Percentiles rank a stretch among this genome's conserved stretches.
Conservation (phyloP, 345 rosid species). For the Eucalyptus erythrocorys region DNA sequence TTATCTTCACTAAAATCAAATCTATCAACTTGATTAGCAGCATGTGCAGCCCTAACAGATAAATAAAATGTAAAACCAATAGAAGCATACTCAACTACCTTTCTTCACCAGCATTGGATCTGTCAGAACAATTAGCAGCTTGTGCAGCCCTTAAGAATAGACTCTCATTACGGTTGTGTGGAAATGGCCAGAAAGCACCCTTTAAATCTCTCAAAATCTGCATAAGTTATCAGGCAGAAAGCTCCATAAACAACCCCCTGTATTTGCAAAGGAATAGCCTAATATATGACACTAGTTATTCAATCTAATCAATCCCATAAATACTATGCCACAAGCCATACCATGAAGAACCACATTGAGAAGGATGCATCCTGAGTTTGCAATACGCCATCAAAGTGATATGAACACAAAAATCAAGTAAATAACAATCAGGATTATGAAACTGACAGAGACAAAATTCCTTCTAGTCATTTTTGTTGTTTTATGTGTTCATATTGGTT, state of each 20-base stretch:
- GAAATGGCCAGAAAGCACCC: conserved; percentile 67
- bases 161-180: conserved; percentile 26
- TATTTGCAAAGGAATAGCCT: neutral
- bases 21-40: neutral
- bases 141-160: conserved; percentile 47
- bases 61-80: neutral
- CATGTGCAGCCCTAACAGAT: neutral
- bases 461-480: neutral
- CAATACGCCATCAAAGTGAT: neutral
- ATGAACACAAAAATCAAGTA: neutral
- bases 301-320: neutral
- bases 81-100: conserved; percentile 16
- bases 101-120: conserved; percentile 12
- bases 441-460: neutral
- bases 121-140: conserved; percentile 35
- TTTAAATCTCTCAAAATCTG: conserved; percentile 44
- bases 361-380: neutral
- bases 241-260: neutral
- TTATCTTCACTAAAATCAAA: neutral
- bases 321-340: neutral
- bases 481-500: neutral
- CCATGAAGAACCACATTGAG: neutral
- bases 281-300: neutral
- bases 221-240: neutral
- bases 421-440: neutral